Percentiles rank a stretch among this genome's conserved stretches.
Conservation (phyloP, 371 early-diverging fungal genomes). For the Mucor lusitanicus region DNA sequence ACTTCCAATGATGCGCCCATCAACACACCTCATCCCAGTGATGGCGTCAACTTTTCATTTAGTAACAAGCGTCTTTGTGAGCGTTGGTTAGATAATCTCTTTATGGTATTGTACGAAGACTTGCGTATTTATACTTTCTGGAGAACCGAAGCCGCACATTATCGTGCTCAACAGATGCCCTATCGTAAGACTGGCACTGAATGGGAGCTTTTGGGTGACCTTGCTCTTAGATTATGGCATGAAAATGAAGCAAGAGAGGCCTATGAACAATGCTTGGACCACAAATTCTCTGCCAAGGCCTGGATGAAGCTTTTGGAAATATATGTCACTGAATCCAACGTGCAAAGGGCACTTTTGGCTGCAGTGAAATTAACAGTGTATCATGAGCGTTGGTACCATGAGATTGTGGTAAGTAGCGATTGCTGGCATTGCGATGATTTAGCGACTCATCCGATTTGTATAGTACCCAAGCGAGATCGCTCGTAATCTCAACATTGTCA, state of each 20-base stretch:
- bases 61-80: conserved; percentile 96
- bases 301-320: conserved; percentile 84
- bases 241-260: conserved; percentile 90
- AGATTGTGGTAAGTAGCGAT: conserved; percentile 69
- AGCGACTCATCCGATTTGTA: neutral
- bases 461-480: conserved; percentile 91
- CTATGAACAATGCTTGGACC: conserved; percentile 82
- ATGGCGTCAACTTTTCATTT: conserved; percentile 59
- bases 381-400: conserved; percentile 82
- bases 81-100: conserved; percentile 97
- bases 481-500: conserved; percentile 76
- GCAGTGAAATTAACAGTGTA: conserved; percentile 82
- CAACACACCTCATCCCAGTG: conserved; percentile 19
- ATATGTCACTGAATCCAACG: conserved; percentile 75
- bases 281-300: conserved; percentile 88
- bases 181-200: conserved; percentile 92
- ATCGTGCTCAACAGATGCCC: conserved; percentile 72
- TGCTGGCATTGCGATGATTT: conserved; percentile 1
- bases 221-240: conserved; percentile 85
- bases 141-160: conserved; percentile 71
- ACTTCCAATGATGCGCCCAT: neutral
- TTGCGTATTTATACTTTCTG: conserved; percentile 91
- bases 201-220: conserved; percentile 95
- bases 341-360: conserved; percentile 78
- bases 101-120: conserved; percentile 97